A percentile compares a stretch with the other conserved stretches of the same genome.
phyloP scores from a whole-genome alignment of 164 flowering plant species.

The Vitis amurensis region DNA sequence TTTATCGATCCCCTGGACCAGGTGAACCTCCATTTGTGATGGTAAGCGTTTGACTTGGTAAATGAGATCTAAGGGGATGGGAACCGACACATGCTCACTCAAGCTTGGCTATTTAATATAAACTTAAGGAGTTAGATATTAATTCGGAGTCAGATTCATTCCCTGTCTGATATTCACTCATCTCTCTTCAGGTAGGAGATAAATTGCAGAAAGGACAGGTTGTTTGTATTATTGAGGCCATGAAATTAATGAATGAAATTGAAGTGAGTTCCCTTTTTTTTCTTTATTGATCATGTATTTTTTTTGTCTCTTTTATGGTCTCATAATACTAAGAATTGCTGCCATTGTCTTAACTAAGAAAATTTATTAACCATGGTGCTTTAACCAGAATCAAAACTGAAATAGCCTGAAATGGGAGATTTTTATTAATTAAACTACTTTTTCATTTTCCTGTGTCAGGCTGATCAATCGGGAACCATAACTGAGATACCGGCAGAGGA shows the following conservation, averaged over 20 bases:
- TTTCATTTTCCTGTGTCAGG: constrained; percentile 27
- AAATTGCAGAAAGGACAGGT: constrained; percentile 79
- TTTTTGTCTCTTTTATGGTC: background rate
- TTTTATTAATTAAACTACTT: background rate
- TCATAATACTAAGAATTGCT: background rate
- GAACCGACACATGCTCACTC: no score
- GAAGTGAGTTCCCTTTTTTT: constrained; percentile 40
- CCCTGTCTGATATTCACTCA: background rate
- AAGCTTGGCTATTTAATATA: no score
- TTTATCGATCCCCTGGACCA: constrained; percentile 64
- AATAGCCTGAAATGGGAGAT: background rate
- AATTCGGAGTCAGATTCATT: no score
- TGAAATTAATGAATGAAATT: constrained; percentile 86
- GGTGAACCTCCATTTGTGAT: constrained; percentile 79
- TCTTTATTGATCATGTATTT: background rate
- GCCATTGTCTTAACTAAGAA: no score
- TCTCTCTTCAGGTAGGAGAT: constrained; percentile 61
- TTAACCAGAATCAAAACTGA: background rate
- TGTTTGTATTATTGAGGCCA: constrained; percentile 76
- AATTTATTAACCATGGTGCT: no score
- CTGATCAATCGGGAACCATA: constrained; percentile 65
- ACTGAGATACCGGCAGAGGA: constrained; percentile 51
- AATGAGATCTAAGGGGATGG: background rate
- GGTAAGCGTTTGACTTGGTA: constrained; percentile 28
- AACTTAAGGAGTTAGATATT: no score